Conservation (phyloP, 139 green algal genomes). For the Trebouxia sp. region DNA sequence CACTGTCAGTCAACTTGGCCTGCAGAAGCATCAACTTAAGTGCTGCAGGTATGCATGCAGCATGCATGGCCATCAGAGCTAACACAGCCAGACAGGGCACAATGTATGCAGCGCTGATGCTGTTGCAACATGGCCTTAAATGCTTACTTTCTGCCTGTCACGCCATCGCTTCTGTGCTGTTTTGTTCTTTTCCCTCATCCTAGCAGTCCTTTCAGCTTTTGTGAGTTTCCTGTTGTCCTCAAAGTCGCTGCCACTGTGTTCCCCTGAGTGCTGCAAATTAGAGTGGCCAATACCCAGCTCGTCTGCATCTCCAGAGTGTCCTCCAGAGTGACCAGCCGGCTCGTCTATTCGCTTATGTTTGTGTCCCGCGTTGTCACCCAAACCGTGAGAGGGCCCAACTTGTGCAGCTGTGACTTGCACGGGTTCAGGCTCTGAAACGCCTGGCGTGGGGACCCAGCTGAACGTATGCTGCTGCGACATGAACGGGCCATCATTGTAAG, state of each 20-base stretch:
- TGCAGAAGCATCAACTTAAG: too few species aligned
- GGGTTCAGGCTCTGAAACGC: not conserved
- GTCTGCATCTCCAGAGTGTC: not conserved
- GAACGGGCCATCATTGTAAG: not conserved
- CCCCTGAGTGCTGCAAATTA: not conserved
- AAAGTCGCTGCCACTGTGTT: constrained; percentile 20
- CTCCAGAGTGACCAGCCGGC: not conserved
- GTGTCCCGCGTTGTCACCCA: not conserved
- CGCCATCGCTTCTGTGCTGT: constrained; percentile 3
- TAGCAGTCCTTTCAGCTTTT: constrained; percentile 13
- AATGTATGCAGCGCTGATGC: too few species aligned
- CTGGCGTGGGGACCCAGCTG: not conserved
- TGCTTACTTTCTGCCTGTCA: constrained; percentile 8
- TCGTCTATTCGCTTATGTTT: constrained; percentile 5
- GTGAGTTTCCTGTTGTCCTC: constrained; percentile 18
- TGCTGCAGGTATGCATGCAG: too few species aligned
- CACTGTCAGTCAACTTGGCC: constrained; percentile 30
- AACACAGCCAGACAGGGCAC: too few species aligned
- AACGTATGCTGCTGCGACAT: constrained; percentile 26
- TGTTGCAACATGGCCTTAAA: too few species aligned
- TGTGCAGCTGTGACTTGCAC: not conserved
- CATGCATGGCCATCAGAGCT: too few species aligned
- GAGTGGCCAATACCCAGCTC: not conserved
- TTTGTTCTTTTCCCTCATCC: constrained; percentile 16
- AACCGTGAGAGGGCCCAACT: not conserved